phyloP scores from a whole-genome alignment of 495 filamentous ascomycete species.

The Pyronema omphalodes region DNA sequence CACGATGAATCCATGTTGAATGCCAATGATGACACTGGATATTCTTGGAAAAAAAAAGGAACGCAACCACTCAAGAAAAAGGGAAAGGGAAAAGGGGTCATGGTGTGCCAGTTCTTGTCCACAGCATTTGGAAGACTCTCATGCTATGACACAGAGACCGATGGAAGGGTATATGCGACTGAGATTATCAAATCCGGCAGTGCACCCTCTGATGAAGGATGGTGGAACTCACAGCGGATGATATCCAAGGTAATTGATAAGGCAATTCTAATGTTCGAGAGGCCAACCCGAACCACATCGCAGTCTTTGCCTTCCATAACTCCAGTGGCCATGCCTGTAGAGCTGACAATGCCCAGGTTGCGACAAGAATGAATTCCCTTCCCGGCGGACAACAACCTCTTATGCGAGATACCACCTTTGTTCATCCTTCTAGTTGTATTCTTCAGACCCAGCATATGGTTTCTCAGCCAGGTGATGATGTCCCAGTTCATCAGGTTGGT shows the following conservation, averaged over 20 bases:
- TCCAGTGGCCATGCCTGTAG: background rate
- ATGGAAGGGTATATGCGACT: background rate
- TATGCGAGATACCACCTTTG: constrained; percentile 3
- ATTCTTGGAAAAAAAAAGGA: constrained; percentile 3
- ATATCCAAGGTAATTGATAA: background rate
- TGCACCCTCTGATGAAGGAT: background rate
- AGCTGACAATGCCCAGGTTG: constrained; percentile 5
- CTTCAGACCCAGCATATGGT: background rate
- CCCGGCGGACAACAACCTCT: constrained; percentile 3
- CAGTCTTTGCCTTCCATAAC: constrained; percentile 11
- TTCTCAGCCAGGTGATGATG: background rate
- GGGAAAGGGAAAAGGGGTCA: constrained; percentile 5
- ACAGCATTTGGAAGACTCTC: background rate
- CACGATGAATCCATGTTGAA: constrained; percentile 7
- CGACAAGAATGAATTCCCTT: background rate
- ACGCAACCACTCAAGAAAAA: constrained; percentile 1
- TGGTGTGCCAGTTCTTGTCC: constrained; percentile 7
- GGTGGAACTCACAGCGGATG: constrained; percentile 3
- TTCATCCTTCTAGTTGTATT: too few relatives aligned
- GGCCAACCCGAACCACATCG: background rate
- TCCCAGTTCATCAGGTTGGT: background rate
- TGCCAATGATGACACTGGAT: too few relatives aligned
- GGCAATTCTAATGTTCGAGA: constrained; percentile 3
- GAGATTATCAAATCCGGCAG: background rate
- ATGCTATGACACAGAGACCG: background rate